Evolutionary conservation across 116 monocot species (phyloP), one percentile per base, ranked within the genome.

Genomic region (Thalassia testudinum): DNA sequence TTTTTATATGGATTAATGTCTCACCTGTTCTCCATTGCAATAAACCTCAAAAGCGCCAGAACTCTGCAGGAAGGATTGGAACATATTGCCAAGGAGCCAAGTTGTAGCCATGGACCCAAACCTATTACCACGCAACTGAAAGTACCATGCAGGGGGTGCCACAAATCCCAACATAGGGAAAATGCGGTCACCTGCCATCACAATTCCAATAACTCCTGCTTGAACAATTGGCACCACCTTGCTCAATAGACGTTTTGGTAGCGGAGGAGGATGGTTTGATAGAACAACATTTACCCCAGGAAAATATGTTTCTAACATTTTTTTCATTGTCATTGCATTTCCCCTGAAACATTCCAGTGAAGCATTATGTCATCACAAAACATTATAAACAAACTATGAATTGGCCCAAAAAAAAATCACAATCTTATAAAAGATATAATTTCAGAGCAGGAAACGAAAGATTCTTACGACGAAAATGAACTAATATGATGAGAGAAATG

Each of bases 1-100:
- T 20, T 7, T 5, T 22, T 20, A 12, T 24, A 7, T 7, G 51
- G 7, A 13, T 19, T 24, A n/a, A 24, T 52, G 2, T 27, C 76
- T 57, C 72, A 95, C 95, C 81, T 82, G 57, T 28, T 95, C 70
- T 10, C 79, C 79, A 47, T 88, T 85, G 85, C 71, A 95, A 58
- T 72, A 95, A 62, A 95, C 95, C 69, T 95, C 95, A 69, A 88
- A 95, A 62, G 88, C 95, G 51, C 95, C 95, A 21, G 95, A 75
- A 50, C 81, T 82, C 37, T 85, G 95, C 27, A 95, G 69, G 49
- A 70, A 77, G 21, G 70, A 71, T 53, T 88, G 88, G 23, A 66
- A 29, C 54, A 95, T 78, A 57, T 82, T 88, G 30, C 95, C 88
- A 47, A 88, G 52, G 29, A 88, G 74, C 95, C 95, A 95, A 50